Evolutionary conservation across 2,329 filamentous ascomycete species (phyloP).

Genomic region (Neofusicoccum kwambonambiense): DNA sequence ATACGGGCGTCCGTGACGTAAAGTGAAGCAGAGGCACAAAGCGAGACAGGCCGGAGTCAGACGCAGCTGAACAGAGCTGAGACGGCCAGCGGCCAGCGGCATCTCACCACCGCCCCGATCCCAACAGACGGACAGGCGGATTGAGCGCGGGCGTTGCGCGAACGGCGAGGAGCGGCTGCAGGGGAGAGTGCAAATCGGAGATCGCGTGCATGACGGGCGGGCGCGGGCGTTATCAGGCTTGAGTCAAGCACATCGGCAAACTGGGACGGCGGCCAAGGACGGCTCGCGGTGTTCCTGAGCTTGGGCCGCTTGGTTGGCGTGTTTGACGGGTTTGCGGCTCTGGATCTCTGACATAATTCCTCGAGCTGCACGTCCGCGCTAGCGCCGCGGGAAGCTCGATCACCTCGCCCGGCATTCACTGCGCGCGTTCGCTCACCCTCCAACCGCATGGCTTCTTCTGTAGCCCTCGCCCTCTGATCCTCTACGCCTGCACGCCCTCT

Average conservation of each 20-base stretch:
- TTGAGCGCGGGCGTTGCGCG: background rate
- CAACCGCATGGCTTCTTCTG: conserved; percentile 16
- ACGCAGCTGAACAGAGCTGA: background rate
- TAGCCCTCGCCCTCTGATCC: conserved; percentile 9
- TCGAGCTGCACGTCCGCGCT: conserved; percentile 7
- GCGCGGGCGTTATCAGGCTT: background rate
- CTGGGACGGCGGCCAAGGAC: background rate
- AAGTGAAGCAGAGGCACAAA: background rate
- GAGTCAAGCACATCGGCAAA: background rate
- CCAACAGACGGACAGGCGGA: background rate
- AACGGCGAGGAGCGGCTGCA: background rate
- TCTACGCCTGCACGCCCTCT: conserved; percentile 10
- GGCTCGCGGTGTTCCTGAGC: background rate
- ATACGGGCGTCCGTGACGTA: no score
- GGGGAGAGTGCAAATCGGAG: background rate
- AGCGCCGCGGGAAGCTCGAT: conserved; percentile 13
- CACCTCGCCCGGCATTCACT: conserved; percentile 10
- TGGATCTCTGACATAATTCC: conserved; percentile 16
- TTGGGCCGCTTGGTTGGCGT: background rate
- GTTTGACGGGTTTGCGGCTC: conserved; percentile 14
- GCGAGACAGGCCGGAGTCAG: background rate
- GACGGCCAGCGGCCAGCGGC: background rate
- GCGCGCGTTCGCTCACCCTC: conserved; percentile 10
- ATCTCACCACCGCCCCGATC: background rate
- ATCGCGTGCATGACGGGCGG: background rate